phyloP scores from a whole-genome alignment of 2,329 filamentous ascomycete genomes.

The Ceratocystis ficicola region DNA sequence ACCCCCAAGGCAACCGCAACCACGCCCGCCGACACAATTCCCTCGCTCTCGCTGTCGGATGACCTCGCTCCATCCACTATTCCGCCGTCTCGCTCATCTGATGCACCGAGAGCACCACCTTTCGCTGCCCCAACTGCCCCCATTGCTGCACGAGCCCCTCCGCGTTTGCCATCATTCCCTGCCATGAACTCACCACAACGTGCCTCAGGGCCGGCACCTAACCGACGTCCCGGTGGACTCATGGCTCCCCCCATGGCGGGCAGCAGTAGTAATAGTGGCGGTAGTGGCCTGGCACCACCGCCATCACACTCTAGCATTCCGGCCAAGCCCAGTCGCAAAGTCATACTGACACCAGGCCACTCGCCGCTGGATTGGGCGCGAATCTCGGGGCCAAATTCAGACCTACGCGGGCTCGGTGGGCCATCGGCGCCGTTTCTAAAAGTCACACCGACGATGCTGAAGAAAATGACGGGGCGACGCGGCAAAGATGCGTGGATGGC shows the following conservation, averaged over 20 bases:
- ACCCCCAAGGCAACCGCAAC: conserved; percentile 40
- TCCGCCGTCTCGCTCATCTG: conserved; percentile 17
- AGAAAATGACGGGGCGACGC: conserved; percentile 65
- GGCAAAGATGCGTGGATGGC: conserved; percentile 84
- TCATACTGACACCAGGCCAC: conserved; percentile 76
- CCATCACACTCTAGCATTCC: conserved; percentile 43
- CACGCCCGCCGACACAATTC: conserved; percentile 29
- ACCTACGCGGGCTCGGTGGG: conserved; percentile 52
- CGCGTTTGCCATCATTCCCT: conserved; percentile 37
- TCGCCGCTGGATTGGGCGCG: conserved; percentile 94
- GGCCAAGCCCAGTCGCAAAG: conserved; percentile 51
- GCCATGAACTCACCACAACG: conserved; percentile 42
- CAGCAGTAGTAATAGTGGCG: background rate
- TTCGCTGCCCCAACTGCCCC: conserved; percentile 25
- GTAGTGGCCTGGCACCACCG: conserved; percentile 40
- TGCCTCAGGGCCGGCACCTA: conserved; percentile 31
- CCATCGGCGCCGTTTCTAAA: conserved; percentile 45
- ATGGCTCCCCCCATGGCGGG: conserved; percentile 22
- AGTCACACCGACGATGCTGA: conserved; percentile 72
- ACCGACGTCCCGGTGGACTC: conserved; percentile 28
- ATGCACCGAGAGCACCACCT: background rate
- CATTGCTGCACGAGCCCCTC: conserved; percentile 26
- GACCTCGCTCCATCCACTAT: conserved; percentile 25
- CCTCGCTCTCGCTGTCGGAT: conserved; percentile 37
- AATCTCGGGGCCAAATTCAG: conserved; percentile 50